Evolutionary conservation across 2,329 filamentous ascomycete species (phyloP), one percentile per base, ranked within the genome.

Genomic region (Calycina herbarum): DNA sequence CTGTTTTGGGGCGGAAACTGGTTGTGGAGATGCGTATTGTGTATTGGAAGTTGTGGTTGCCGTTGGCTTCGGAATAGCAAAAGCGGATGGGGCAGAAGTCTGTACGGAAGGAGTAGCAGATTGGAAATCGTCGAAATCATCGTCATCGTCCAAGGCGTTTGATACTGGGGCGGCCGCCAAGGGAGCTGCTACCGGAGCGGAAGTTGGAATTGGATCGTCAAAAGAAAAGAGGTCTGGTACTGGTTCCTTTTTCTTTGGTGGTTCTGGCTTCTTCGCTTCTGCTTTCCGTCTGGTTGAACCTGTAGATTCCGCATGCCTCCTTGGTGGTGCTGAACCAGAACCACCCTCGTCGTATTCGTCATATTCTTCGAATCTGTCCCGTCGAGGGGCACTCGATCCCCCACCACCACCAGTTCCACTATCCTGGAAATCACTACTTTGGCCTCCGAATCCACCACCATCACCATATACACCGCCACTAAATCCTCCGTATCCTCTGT

Each of bases 51-150:
- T 85, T 5, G 82, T 80, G 17, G 83, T 83, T 63, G 73, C 83
- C 71, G 72, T 85, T 64, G 74, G 83, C 73, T 80, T 78, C 73
- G 74, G 81, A n/a, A 77, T 70, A 6, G 72, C 70, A 45, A 78
- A 73, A 10, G 80, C 77, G 48, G 80, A 78, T 54, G 79, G 80
- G 65, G 79, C 80, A 11, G 80, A 78, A 6, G 81, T 79, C 33
- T 76, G 72, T 15, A 79, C 71, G 38, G 83, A 79, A 3, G 89
- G 86, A 2, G 90, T 82, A 15, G 94, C 94, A 24, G 93, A 96
- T 78, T 97, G 93, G 83, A 98, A 98, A 76, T 99, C 95, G 76
- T 98, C 95, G 75, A 98, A 98, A 69, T 97, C 95, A 71, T 97
- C 94, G 69, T 97, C 94, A 68, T 92, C 89, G 20, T 51, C 45